Base-by-base conservation (phyloP, 805 yeast genomes). In the Pichia scutulata region DNA sequence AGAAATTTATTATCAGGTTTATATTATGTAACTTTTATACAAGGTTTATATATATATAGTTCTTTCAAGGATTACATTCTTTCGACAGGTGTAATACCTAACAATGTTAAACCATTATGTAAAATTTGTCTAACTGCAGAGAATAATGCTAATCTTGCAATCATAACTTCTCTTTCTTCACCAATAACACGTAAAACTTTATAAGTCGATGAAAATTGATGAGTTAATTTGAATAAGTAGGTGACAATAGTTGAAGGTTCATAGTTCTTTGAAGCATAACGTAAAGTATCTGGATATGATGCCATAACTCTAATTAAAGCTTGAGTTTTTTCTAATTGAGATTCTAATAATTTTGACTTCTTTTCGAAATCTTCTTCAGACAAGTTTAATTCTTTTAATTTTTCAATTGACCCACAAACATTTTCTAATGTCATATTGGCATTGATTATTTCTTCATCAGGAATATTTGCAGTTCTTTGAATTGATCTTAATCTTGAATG, bases 11-110 rank as follows among this genome's bases (percentile, higher is more conserved):
- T 16, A 33, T n/a, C 7, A 2, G 7, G 10, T 33, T 16, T 33
- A 28, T 2, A 28, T 28, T 28, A 28, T 28, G 14, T 13, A 13
- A 16, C n/a, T 33, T 33, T 33, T 10, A 33, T 33, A 33, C 37
- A 33, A 7, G 37, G 7, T n/a, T 33, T 16, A 16, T 33, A 28
- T 43, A 30, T n/a, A 39, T 14, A 23, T 14, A 42, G 6, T 19
- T n/a, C n/a, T n/a, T 2, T 8, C 2, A 23, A 42, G 3, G 1
- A 13, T 71, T 75, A 92, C 98, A 92, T 92, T 80, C 98, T 84
- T 62, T 92, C 96, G 55, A 93, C 98, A n/a, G 99, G 98, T 43
- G 97, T 89, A 66, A 93, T 77, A 51, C 97, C 97, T 63, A 93
- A 74, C 63, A 93, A 73, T 43, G 74, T 73, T 89, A 93, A 82